Base-by-base conservation (phyloP, 805 yeast genomes). In the Zygosaccharomyces bisporus region DNA sequence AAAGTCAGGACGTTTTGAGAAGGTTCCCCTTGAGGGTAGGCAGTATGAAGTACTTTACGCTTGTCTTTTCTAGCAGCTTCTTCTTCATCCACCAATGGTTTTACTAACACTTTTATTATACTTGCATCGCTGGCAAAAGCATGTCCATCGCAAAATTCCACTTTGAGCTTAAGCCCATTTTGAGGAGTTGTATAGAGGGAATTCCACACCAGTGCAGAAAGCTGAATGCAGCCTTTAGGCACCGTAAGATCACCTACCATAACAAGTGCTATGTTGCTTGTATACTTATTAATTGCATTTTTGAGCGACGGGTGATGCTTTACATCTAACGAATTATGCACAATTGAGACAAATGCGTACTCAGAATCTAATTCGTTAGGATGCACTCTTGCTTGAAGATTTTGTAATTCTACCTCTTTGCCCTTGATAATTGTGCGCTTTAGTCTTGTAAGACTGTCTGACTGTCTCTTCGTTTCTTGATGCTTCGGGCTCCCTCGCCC, bases 141-240 rank as follows among this genome's bases (percentile, higher is more conserved):
- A 9, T 35, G 38, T 4, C 37, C 35, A 23, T 21, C 27, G n/a
- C 34, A 17, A 6, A 78, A 44, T 46, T 76, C 82, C 12, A 84
- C 39, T 3, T 57, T 61, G 8, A 68, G 45, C 45, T 55, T 63
- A 10, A 67, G 68, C 23, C 70, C 54, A 32, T 64, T 64, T 23
- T 51, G 46, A 1, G 74, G 68, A 8, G 61, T 51, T 4, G 73
- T 44, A 76, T 83, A 79, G 5, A 77, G 43, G 2, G 54, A 41
- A 14, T 51, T 47, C 48, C 75, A 76, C 41, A 72, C 57, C 20
- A 66, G 68, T 46, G 76, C 75, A 0, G 89, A 76, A 32, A 81
- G 53, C 2, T 77, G 71, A 1, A 70, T 56, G 17, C 56, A 49
- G 4, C 52, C 44, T 8, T 49, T 38, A 0, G 54, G 55, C 3